Evolutionary conservation across 148 eudicot genomes (phyloP).

Genomic region (Talinum fruticosum): DNA sequence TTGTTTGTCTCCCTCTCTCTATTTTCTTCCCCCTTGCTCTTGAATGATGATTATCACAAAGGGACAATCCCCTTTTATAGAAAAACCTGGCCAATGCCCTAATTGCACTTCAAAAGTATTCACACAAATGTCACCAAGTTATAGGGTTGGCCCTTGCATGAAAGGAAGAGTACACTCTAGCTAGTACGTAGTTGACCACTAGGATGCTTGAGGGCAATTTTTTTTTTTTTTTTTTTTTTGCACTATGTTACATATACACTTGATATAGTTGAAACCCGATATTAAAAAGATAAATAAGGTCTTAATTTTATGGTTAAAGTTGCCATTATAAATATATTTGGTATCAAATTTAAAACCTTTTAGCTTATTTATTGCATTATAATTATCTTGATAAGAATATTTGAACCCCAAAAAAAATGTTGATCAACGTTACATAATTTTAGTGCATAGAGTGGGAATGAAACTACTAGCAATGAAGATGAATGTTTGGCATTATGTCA

Average conservation of each 20-base stretch:
- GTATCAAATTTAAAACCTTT: too few relatives aligned
- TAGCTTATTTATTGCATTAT: too few relatives aligned
- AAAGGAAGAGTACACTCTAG: conserved; percentile 3
- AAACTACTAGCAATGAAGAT: neutral
- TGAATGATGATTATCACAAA: neutral
- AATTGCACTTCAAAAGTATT: neutral
- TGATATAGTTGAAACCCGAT: too few relatives aligned
- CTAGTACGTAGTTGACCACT: neutral
- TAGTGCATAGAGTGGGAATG: too few relatives aligned
- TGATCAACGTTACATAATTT: too few relatives aligned
- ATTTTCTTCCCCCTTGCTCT: neutral
- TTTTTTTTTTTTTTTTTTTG: too few relatives aligned
- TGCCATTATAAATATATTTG: too few relatives aligned
- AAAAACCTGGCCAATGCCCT: neutral
- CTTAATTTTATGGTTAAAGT: too few relatives aligned
- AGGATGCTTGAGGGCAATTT: neutral
- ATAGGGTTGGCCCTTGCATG: conserved; percentile 10
- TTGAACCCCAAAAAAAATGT: too few relatives aligned
- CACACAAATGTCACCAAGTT: conserved; percentile 15
- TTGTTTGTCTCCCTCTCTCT: neutral
- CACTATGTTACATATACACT: too few relatives aligned
- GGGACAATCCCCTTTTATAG: conserved; percentile 8
- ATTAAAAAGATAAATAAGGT: too few relatives aligned
- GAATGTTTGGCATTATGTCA: neutral
- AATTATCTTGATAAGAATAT: too few relatives aligned